Base-by-base conservation (phyloP, 352 stramenopile genomes). In the Phytopythium ostracodes region DNA sequence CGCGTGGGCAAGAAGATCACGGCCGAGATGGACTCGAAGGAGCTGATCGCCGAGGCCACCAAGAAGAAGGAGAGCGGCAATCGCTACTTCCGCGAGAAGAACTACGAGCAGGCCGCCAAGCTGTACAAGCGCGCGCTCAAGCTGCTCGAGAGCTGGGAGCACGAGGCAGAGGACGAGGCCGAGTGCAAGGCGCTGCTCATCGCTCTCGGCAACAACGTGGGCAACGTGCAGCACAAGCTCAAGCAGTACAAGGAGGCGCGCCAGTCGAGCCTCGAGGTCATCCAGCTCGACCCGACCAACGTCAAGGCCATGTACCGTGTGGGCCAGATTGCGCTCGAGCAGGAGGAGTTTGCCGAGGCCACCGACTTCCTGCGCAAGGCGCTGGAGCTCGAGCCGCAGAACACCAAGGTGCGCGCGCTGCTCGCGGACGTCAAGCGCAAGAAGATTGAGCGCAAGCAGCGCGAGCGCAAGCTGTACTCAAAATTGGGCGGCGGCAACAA, bases 41-140 rank as follows among this genome's bases (percentile, higher is more conserved):
- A 94, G 69, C 75, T 94, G 12, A 76, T 94, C 25, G 68, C 76
- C 0, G 85, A 94, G 55, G 85, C 85, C 22, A 81, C 70, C 42
- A 88, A 91, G 70, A 94, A 94, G 67, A 94, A 94, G 62, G 79
- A 88, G 59, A 91, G 79, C 56, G 85, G 85, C 44, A 94, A 94
- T 65, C 76, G 82, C 29, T 94, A 87, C 62, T 92, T 84, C 68
- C 77, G 81, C 50, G 77, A 90, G 56, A 79, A 86, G n/a, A 92
- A 94, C 65, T 91, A 90, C 61, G 81, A 91, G 51, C 84, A 92
- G 62, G 85, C 85, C 1, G 82, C 80, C 38, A 91, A 91, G 65
- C 69, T 91, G 31, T 94, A 94, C 76, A 94, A 94, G 68, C 75
- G 79, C 43, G 82, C 85, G 56, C 77, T 94, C 40, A 92, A 92